Base-by-base conservation (phyloP, 768 basidiomycete genomes). In the Amanita phalloides region DNA sequence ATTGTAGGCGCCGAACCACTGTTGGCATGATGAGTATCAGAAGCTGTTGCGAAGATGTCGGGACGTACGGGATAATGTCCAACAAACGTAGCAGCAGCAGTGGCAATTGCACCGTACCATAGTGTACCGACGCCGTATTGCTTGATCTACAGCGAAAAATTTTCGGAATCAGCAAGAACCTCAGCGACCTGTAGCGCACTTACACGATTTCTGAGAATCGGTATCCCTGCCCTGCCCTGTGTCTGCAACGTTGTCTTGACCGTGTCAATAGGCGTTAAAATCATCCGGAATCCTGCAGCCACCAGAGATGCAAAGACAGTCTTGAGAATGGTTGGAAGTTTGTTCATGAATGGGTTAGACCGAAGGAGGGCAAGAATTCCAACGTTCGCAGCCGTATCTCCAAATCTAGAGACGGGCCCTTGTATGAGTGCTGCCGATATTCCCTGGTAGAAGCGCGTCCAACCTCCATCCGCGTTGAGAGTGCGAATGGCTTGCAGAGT, bases 171-270 rank as follows among this genome's bases (percentile, higher is more conserved):
- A 39, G 38, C 14, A 9, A 17, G 21, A 1, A 39, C 21, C 20
- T 39, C 38, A 20, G 17, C 39, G n/a, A n/a, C 38, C 0, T 1
- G 8, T 14, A 11, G 17, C 30, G 28, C 9, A 7, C 73, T 46
- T 56, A 90, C 81, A 57, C 94, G 74, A 2, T 74, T 70, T 53
- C 70, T 75, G 35, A 97, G 69, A 45, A 97, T 77, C 30, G 63
- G 60, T 50, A 84, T 69, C 0, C 89, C 94, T 1, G 69, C 64
- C 56, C 73, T 78, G 10, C 94, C 94, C 60, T 94, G 84, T 0
- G 95, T 88, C 67, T 98, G 95, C 68, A 97, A 70, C 1, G 92
- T 97, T 3, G 95, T 98, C 76, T 97, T 96, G 56, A 96, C 60
- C 1, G 94, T 94, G 66, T 97, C 94, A 47, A 97, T 77, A 0